Evolutionary conservation across 2,329 filamentous ascomycete species (phyloP), one percentile per base, ranked within the genome.

Genomic region (Xylariomycetidae sp.): DNA sequence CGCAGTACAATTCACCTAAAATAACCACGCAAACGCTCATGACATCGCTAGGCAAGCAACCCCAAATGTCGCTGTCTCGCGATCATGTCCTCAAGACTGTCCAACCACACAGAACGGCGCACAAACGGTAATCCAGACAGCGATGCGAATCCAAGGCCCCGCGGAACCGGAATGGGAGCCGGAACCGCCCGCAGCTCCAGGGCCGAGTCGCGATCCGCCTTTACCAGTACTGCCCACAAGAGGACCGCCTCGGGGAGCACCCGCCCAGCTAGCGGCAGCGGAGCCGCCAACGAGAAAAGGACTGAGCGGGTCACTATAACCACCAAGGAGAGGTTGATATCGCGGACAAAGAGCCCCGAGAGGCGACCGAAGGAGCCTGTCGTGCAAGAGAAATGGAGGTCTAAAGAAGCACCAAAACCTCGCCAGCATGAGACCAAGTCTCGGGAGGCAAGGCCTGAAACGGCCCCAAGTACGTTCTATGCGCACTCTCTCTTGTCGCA

Each of bases 241-340:
- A 68, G 76, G 34, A 66, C 68, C 13, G 64, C 73, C 2, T 82
- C 78, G 11, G 72, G 71, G 9, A 74, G 76, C 38, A 69, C 73
- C 2, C 66, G 77, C 31, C 61, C 69, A 4, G 56, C 59, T 13
- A 72, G 64, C 52, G 66, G 68, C 44, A 58, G 56, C 26, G n/a
- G n/a, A n/a, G n/a, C n/a, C n/a, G 56, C 65, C 19, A 72, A 77
- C 42, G 70, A 77, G 53, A 62, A 75, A 42, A 66, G 73, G 50
- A 78, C 71, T 6, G 78, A 82, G 57, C 68, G 64, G 51, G 53
- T 69, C 49, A 53, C 76, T 34, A 69, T 80, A 39, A 77, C 77
- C 28, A 80, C 77, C 15, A 66, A 75, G 37, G 82, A 88, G 51
- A 77, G 76, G 34, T 54, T 80, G 35, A 69, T 77, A 22, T 66